Evolutionary conservation across 495 filamentous ascomycete species (phyloP).

Genomic region (Penicillium diatomitis): DNA sequence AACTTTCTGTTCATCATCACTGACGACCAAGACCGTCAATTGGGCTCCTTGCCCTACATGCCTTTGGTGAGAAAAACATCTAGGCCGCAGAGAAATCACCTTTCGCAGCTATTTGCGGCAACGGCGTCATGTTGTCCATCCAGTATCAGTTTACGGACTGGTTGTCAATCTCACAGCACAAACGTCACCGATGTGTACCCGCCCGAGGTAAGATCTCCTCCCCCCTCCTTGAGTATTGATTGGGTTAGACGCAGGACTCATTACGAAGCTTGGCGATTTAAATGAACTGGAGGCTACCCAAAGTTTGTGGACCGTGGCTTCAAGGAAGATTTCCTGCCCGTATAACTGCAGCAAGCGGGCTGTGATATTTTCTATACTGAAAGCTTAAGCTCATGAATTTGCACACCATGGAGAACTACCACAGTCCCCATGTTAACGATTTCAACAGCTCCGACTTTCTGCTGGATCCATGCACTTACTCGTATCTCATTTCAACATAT

Average conservation of each 20-base stretch:
- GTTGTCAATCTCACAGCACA: constrained; percentile 61
- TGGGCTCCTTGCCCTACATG: constrained; percentile 50
- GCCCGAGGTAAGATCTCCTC: too few relatives aligned
- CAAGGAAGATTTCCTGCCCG: constrained; percentile 56
- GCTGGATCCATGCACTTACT: constrained; percentile 64
- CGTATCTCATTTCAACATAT: constrained; percentile 57
- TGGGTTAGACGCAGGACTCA: too few relatives aligned
- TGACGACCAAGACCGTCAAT: constrained; percentile 56
- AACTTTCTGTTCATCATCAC: constrained; percentile 59
- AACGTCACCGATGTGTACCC: constrained; percentile 64
- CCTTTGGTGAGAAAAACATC: constrained; percentile 45
- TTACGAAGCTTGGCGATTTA: neutral
- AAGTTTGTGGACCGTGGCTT: constrained; percentile 58
- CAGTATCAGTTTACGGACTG: constrained; percentile 55
- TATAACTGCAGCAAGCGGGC: constrained; percentile 62
- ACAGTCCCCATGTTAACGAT: constrained; percentile 48
- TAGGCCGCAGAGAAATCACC: constrained; percentile 42
- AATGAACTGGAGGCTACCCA: constrained; percentile 51
- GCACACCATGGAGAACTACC: constrained; percentile 49
- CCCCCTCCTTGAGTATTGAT: too few relatives aligned
- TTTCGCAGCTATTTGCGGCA: too few relatives aligned
- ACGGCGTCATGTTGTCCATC: constrained; percentile 58
- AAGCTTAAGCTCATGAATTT: constrained; percentile 65
- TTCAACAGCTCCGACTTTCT: constrained; percentile 54
- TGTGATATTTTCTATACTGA: constrained; percentile 68